Base-by-base conservation (phyloP, 2,329 filamentous ascomycete genomes). In the Coniochaeta ligniaria region DNA sequence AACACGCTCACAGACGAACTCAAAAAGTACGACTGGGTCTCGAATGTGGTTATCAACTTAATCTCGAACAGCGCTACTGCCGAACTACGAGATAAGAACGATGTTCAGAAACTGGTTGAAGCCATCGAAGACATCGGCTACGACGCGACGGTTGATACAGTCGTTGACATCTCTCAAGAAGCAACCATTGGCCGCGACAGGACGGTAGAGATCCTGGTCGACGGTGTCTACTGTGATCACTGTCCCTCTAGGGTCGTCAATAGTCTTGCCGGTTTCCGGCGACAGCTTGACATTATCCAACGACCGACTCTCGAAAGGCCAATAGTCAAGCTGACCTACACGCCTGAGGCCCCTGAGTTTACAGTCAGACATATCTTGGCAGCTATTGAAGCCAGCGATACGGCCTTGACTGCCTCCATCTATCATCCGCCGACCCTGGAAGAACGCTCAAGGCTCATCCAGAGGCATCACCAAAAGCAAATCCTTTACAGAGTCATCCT, bases 341-440 rank as follows among this genome's bases (percentile, higher is more conserved):
- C 77, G 0, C 91, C 93, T 0, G 71, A 82, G 1, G 79, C 86
- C 3, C 90, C 91, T 0, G 70, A 66, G 0, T 84, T 96, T 67
- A 96, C 91, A 0, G 83, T 96, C 64, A 84, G 94, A 57, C 82
- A 84, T 8, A 90, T 97, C 47, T 76, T 96, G 14, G 75, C 78
- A 14, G 80, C 84, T 1, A 89, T 97, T 58, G 79, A 85, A 60
- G 80, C 80, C 6, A 80, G 84, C 6, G 89, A 96, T 67, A 75
- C 81, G 1, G 82, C 79, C 0, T 89, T 96, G 63, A 77, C 76
- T 28, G 84, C 88, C 1, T 85, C 83, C 1, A 83, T 97, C 14
- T 88, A 92, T 69, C 91, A 94, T 64, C 88, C 91, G 0, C 90
- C 90, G 0, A 92, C 88, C 0, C 81, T 96, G 5, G 93, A 96